A percentile compares a stretch with the other conserved stretches of the same genome.
Conservation (phyloP, 495 filamentous ascomycete species). For the Patellaria atrata region DNA sequence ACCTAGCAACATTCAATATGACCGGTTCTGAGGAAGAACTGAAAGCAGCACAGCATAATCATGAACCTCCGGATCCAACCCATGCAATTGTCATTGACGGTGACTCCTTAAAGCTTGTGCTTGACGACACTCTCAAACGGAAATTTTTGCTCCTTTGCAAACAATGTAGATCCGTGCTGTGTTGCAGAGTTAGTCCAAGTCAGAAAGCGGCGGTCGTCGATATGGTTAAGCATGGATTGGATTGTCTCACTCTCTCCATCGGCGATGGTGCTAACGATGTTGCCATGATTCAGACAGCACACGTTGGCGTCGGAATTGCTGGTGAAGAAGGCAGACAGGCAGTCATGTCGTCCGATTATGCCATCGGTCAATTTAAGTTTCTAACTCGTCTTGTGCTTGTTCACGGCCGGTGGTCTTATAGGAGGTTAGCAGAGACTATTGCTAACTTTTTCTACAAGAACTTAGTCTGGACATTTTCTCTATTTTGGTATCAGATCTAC, state of each 20-base stretch:
- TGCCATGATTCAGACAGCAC: conserved; percentile 98
- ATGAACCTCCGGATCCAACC: conserved; percentile 70
- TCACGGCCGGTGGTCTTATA: conserved; percentile 93
- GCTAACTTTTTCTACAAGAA: conserved; percentile 99
- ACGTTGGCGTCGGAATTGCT: conserved; percentile 96
- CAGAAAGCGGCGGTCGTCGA: conserved; percentile 96
- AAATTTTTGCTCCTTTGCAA: conserved; percentile 94
- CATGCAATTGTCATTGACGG: conserved; percentile 97
- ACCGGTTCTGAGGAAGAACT: conserved; percentile 84
- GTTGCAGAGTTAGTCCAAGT: conserved; percentile 91
- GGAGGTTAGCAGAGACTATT: conserved; percentile 81
- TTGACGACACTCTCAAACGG: conserved; percentile 68
- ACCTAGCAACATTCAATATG: conserved; percentile 58
- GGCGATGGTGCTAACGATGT: conserved; percentile 99
- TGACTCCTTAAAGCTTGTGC: conserved; percentile 79
- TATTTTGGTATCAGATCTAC: conserved; percentile 97
- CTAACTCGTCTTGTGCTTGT: conserved; percentile 83
- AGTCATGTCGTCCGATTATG: conserved; percentile 98
- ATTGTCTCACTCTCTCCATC: conserved; percentile 94
- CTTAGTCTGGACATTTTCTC: conserved; percentile 91
- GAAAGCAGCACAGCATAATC: conserved; percentile 58
- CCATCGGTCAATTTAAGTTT: conserved; percentile 95
- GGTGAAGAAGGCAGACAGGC: conserved; percentile 94
- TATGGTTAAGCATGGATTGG: conserved; percentile 86
- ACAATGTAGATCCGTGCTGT: conserved; percentile 91